Percentiles rank a stretch among this genome's conserved stretches.
Evolutionary conservation across 2,329 filamentous ascomycete genomes (phyloP).

Genomic region (Sclerotinia sclerotiorum): DNA sequence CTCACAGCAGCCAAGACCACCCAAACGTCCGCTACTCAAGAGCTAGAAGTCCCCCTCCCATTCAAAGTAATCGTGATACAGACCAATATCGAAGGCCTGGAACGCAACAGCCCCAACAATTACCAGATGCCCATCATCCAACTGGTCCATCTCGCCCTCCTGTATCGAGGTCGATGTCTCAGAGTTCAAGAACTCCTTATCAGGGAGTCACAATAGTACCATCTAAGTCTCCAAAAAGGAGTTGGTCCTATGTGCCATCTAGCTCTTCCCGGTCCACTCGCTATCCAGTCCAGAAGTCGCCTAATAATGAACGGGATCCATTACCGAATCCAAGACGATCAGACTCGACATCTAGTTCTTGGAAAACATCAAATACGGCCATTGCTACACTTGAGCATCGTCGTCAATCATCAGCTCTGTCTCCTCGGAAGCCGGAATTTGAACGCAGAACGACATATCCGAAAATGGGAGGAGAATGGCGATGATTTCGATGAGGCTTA

Average conservation of each 20-base stretch:
- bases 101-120: neutral
- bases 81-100: neutral
- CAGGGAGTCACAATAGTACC: neutral
- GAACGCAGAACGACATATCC: neutral
- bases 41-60: neutral
- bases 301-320: neutral
- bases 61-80: neutral
- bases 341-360: neutral
- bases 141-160: neutral
- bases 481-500: neutral
- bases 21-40: neutral
- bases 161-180: neutral
- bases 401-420: neutral
- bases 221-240: neutral
- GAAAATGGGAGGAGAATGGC: neutral
- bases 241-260: slow-evolving; percentile 10
- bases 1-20: neutral
- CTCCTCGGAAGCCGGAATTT: neutral
- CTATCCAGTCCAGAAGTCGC: neutral
- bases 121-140: neutral
- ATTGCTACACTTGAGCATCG: neutral
- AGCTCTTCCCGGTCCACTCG: neutral
- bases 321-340: neutral
- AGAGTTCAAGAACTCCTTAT: neutral
- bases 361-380: neutral